Evolutionary conservation across 495 filamentous ascomycete species (phyloP).

Genomic region (Cercophora sp.): DNA sequence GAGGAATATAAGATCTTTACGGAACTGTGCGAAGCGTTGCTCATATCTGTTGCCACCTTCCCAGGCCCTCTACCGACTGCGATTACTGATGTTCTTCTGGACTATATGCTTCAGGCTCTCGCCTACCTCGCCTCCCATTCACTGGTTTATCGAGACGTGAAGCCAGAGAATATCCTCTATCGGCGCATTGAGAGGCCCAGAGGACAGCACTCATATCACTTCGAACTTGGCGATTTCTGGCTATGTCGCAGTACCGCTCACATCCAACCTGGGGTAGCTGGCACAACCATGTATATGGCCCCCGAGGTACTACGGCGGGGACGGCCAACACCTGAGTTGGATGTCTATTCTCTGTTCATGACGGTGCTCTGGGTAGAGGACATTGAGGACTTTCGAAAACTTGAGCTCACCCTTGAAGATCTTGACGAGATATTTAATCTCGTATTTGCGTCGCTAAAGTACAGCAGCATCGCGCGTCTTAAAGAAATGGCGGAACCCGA

Average conservation of each 20-base stretch:
- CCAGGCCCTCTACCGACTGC: not conserved
- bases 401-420: not conserved
- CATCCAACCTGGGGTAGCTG: not conserved
- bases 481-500: not conserved
- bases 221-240: not conserved
- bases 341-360: not conserved
- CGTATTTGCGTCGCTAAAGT: not conserved
- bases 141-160: conserved; percentile 12
- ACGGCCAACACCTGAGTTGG: not conserved
- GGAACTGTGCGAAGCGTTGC: conserved; percentile 5
- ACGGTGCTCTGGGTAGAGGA: not conserved
- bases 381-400: not conserved
- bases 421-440: not conserved
- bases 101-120: conserved; percentile 13
- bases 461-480: not conserved
- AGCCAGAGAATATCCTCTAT: conserved; percentile 16
- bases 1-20: conserved; percentile 2
- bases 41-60: not conserved
- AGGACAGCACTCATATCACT: not conserved
- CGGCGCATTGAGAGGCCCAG: not conserved
- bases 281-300: conserved; percentile 3
- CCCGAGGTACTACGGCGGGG: not conserved
- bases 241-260: not conserved
- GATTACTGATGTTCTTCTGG: not conserved
- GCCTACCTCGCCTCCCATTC: conserved; percentile 1